These are phyloP conservation scores for Aegle marmelos DNA, from an alignment of 345 rosid species.

Conservation along the genomic window DNA sequence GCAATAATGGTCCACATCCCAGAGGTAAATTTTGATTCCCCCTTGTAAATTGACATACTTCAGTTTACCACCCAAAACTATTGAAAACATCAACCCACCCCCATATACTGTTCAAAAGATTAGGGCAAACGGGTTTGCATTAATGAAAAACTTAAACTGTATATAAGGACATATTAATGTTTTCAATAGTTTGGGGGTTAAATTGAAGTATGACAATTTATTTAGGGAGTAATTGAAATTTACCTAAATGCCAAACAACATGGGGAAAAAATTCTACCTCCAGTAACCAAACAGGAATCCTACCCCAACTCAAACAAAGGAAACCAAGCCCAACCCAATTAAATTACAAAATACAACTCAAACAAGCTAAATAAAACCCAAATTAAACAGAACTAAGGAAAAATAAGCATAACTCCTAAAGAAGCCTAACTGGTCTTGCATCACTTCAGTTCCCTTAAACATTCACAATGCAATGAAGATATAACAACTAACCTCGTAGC, in stretches of 20 bases:
- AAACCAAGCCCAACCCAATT: not conserved
- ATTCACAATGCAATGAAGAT: not conserved
- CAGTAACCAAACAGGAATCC: not conserved
- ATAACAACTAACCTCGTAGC: constrained; percentile 66
- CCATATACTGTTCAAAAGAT: too few relatives aligned
- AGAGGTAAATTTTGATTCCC: too few relatives aligned
- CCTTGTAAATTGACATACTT: too few relatives aligned
- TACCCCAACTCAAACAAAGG: not conserved
- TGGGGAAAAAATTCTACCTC: not conserved
- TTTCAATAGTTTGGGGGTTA: too few relatives aligned
- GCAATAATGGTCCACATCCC: too few relatives aligned
- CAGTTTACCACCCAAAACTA: too few relatives aligned
- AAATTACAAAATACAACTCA: not conserved
- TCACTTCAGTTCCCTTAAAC: not conserved
- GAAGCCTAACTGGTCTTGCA: not conserved
- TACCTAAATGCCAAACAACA: not conserved
- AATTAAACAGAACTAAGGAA: not conserved
- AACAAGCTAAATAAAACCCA: not conserved
- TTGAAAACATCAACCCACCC: too few relatives aligned
- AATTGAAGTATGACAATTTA: too few relatives aligned
- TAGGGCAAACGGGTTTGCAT: too few relatives aligned
- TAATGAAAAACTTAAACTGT: too few relatives aligned
- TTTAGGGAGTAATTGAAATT: too few relatives aligned
- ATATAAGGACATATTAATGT: too few relatives aligned
- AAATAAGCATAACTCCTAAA: not conserved